Conservation (phyloP, 208 protist genomes). For the Leishmania major region DNA sequence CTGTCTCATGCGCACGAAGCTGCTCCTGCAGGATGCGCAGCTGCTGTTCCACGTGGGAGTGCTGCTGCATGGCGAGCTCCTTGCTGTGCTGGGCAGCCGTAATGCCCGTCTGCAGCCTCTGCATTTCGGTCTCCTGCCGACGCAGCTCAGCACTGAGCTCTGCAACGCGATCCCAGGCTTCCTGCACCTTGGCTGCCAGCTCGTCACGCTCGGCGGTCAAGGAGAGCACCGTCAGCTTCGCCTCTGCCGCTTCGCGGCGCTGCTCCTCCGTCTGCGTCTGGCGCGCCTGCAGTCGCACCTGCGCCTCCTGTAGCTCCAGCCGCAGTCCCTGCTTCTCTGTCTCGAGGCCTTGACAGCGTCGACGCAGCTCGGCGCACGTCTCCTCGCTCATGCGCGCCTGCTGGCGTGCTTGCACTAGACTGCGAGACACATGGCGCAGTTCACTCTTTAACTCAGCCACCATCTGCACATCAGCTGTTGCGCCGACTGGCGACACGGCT, state of each 20-base stretch:
- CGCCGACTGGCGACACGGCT: background rate
- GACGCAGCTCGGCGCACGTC: slow-evolving; percentile 18
- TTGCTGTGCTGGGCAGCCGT: background rate
- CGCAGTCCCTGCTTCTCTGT: slow-evolving; percentile 32
- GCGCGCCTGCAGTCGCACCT: slow-evolving; percentile 31
- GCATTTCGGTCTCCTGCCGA: slow-evolving; percentile 28
- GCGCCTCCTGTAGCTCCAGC: slow-evolving; percentile 43
- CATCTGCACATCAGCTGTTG: background rate
- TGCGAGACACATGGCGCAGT: slow-evolving; percentile 14
- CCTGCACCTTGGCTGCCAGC: slow-evolving; percentile 51
- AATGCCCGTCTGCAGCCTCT: slow-evolving; percentile 31
- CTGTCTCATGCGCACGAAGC: background rate
- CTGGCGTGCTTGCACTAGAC: slow-evolving; percentile 21
- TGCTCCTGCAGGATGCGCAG: slow-evolving; percentile 13
- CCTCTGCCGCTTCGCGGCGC: slow-evolving; percentile 39
- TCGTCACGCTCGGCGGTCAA: slow-evolving; percentile 69
- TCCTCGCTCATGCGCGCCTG: slow-evolving; percentile 13
- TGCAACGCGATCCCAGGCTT: slow-evolving; percentile 63
- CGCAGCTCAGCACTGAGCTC: slow-evolving; percentile 31
- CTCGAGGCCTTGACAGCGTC: slow-evolving; percentile 19
- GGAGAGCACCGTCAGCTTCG: slow-evolving; percentile 36
- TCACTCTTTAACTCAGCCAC: slow-evolving; percentile 20
- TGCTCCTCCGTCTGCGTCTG: slow-evolving; percentile 41
- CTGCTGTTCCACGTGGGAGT: slow-evolving; percentile 11
- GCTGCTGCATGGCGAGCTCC: slow-evolving; percentile 30